Conservation (phyloP, 139 green algal species). For the Volvox africanus region DNA sequence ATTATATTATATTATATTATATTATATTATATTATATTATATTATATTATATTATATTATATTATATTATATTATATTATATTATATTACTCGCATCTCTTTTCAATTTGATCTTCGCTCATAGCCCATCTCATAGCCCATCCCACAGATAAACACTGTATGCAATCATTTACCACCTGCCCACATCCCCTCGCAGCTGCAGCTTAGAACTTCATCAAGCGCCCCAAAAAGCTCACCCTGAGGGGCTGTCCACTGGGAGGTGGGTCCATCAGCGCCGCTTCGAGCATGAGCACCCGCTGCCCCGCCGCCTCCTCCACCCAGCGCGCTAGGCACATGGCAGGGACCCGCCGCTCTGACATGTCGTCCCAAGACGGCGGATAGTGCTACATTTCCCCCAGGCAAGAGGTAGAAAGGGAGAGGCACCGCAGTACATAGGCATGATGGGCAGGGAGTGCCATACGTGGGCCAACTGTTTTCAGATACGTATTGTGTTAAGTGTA, state of each 20-base stretch:
- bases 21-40: too few species aligned
- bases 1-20: too few species aligned
- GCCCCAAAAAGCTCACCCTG: too few species aligned
- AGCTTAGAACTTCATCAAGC: neutral
- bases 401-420: neutral
- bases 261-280: neutral
- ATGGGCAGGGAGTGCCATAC: too few species aligned
- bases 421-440: too few species aligned
- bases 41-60: too few species aligned
- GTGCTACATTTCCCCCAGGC: neutral
- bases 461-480: too few species aligned
- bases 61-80: too few species aligned
- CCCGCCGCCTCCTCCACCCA: neutral
- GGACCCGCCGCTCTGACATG: neutral
- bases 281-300: neutral
- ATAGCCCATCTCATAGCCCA: neutral
- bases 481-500: too few species aligned
- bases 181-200: neutral
- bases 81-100: neutral
- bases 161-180: neutral
- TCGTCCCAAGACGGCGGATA: neutral
- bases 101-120: neutral
- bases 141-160: neutral
- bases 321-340: neutral
- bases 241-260: neutral